These are phyloP conservation scores for Colletotrichum higginsianum DNA, from an alignment of 2,329 filamentous ascomycete genomes.

Conservation along the genomic window DNA sequence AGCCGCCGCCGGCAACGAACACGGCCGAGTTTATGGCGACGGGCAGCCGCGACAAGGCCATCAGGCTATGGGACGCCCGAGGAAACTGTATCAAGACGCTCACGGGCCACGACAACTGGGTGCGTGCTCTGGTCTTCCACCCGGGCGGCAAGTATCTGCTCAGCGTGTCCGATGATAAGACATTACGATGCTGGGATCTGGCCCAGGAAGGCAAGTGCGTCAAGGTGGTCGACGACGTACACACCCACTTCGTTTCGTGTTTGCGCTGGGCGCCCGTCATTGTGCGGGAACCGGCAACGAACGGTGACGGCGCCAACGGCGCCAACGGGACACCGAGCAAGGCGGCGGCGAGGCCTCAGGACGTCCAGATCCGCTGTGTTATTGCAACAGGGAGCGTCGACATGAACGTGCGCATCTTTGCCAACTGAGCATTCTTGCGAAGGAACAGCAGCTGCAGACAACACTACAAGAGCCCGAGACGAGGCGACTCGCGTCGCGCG, in stretches of 20 bases:
- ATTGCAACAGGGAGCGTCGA: slow-evolving; percentile 92
- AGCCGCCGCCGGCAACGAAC: slow-evolving; percentile 80
- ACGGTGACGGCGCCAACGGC: slow-evolving; percentile 57
- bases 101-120: slow-evolving; percentile 94
- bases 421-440: slow-evolving; percentile 58
- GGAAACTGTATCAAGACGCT: slow-evolving; percentile 89
- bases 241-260: slow-evolving; percentile 88
- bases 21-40: slow-evolving; percentile 92
- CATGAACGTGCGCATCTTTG: slow-evolving; percentile 84
- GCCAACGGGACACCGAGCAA: slow-evolving; percentile 63
- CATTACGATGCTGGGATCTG: slow-evolving; percentile 93
- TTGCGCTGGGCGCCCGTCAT: slow-evolving; percentile 89
- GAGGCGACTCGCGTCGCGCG: slow-evolving; percentile 5
- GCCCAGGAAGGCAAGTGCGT: slow-evolving; percentile 92
- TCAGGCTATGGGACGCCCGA: slow-evolving; percentile 89
- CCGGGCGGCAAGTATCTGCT: slow-evolving; percentile 92
- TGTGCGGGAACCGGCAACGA: slow-evolving; percentile 69
- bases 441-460: neutral
- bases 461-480: slow-evolving; percentile 3
- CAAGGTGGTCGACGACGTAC: slow-evolving; percentile 82
- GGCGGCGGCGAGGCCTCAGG: slow-evolving; percentile 58
- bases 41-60: slow-evolving; percentile 90
- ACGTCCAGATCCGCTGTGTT: slow-evolving; percentile 83
- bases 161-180: slow-evolving; percentile 91
- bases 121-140: slow-evolving; percentile 88